Percentiles rank a stretch among this genome's conserved stretches.
Conservation (phyloP, 768 basidiomycete species). For the Guyanaporus albipodus region DNA sequence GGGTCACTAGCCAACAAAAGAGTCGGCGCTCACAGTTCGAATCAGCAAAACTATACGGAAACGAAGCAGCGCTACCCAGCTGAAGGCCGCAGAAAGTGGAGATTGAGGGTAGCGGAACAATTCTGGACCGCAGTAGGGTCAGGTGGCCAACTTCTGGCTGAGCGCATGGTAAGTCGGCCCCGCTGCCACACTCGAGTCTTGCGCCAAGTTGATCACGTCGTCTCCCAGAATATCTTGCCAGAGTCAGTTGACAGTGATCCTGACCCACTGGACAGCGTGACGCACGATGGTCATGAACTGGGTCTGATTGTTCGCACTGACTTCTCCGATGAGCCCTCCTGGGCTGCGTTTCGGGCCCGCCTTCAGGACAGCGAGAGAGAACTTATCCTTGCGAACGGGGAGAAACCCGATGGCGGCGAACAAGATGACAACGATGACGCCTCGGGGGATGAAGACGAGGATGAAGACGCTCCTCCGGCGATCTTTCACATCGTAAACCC, state of each 20-base stretch:
- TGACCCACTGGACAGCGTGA: slow-evolving; percentile 51
- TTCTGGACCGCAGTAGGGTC: slow-evolving; percentile 39
- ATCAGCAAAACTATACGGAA: slow-evolving; percentile 40
- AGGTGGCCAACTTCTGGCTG: slow-evolving; percentile 15
- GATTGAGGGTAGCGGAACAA: slow-evolving; percentile 47
- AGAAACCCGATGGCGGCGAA: slow-evolving; percentile 18
- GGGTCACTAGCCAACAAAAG: not conserved
- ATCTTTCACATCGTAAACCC: slow-evolving; percentile 55
- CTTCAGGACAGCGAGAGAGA: slow-evolving; percentile 59
- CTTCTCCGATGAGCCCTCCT: slow-evolving; percentile 62
- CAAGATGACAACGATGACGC: slow-evolving; percentile 14
- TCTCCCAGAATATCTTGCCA: slow-evolving; percentile 14
- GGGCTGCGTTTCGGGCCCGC: slow-evolving; percentile 49
- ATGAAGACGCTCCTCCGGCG: slow-evolving; percentile 34
- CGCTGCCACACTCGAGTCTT: not conserved
- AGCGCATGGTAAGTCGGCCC: too few species aligned
- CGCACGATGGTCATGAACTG: slow-evolving; percentile 44
- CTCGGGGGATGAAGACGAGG: slow-evolving; percentile 30
- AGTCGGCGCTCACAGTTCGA: slow-evolving; percentile 4
- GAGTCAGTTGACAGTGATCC: slow-evolving; percentile 35
- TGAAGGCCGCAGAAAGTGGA: slow-evolving; percentile 57
- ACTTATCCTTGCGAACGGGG: slow-evolving; percentile 31
- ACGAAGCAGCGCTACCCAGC: slow-evolving; percentile 43
- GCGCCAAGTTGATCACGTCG: not conserved
- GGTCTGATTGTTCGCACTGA: slow-evolving; percentile 74